Conservation (phyloP, 352 stramenopile genomes). For the Thraustotheca clavata region DNA sequence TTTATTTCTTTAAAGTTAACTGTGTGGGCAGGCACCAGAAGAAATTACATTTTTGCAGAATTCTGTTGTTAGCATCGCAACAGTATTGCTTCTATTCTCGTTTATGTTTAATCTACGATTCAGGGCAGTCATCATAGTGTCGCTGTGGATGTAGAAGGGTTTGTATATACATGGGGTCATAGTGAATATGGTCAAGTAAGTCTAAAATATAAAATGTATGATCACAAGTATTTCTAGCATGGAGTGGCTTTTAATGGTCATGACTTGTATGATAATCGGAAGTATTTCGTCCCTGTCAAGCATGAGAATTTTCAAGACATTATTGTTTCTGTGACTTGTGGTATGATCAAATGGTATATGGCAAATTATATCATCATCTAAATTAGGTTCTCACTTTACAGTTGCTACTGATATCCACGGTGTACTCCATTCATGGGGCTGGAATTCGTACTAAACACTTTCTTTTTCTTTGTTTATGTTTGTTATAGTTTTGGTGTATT, state of each 20-base stretch:
- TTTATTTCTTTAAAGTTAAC: background rate
- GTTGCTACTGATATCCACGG: background rate
- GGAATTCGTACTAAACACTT: conserved; percentile 39
- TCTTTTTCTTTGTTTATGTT: background rate
- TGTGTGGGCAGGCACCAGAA: background rate
- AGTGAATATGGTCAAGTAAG: conserved; percentile 64
- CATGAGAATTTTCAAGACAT: conserved; percentile 45
- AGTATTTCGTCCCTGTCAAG: conserved; percentile 62
- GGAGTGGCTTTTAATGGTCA: conserved; percentile 50
- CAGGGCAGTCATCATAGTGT: conserved; percentile 67
- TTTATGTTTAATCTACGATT: background rate
- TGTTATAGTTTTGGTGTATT: conserved; percentile 47
- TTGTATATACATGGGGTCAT: conserved; percentile 71
- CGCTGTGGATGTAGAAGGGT: conserved; percentile 39
- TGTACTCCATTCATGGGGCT: conserved; percentile 24
- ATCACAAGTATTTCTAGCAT: conserved; percentile 24
- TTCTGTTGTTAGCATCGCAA: conserved; percentile 45
- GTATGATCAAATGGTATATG: background rate
- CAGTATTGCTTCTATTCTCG: conserved; percentile 14
- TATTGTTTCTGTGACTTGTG: conserved; percentile 23
- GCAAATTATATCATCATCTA: background rate
- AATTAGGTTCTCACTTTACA: conserved; percentile 18
- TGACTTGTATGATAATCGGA: conserved; percentile 60
- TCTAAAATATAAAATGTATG: background rate
- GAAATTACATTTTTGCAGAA: conserved; percentile 26